Evolutionary conservation across 371 early-diverging fungal species (phyloP).

Genomic region (Syncephalastrum racemosum): DNA sequence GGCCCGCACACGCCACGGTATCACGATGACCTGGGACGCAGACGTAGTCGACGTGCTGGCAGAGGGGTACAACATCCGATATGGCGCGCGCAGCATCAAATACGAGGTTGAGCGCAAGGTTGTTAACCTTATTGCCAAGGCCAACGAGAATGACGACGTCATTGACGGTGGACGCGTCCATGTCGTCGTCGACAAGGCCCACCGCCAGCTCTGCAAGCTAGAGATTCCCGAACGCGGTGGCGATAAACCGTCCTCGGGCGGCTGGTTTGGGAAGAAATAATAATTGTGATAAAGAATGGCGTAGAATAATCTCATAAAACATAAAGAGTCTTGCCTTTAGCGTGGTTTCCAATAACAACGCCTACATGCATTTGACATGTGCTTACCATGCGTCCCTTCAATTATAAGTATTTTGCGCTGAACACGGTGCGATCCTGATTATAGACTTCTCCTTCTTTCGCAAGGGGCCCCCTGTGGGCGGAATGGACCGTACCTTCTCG

Average conservation of each 20-base stretch:
- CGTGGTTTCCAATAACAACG: too few relatives aligned
- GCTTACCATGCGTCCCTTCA: too few relatives aligned
- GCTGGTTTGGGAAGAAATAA: constrained; percentile 40
- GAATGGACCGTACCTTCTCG: too few relatives aligned
- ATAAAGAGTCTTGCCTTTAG: too few relatives aligned
- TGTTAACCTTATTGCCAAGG: constrained; percentile 58
- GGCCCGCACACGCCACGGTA: constrained; percentile 51
- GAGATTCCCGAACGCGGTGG: constrained; percentile 42
- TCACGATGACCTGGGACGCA: constrained; percentile 53
- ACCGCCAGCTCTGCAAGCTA: constrained; percentile 37
- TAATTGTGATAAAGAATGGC: constrained; percentile 9
- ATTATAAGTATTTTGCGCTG: too few relatives aligned
- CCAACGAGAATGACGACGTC: constrained; percentile 58
- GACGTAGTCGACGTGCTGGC: constrained; percentile 52
- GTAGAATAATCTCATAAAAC: too few relatives aligned
- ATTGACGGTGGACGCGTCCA: constrained; percentile 49
- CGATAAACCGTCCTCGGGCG: constrained; percentile 26
- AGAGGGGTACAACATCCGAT: constrained; percentile 57
- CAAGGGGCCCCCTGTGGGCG: too few relatives aligned
- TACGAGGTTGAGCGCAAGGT: constrained; percentile 60
- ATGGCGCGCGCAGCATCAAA: constrained; percentile 64
- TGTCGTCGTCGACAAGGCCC: constrained; percentile 38
- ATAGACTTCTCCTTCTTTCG: too few relatives aligned
- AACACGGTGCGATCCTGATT: too few relatives aligned
- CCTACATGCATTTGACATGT: too few relatives aligned